These are phyloP conservation scores for Suillus subluteus DNA, from an alignment of 768 basidiomycete species.

Conservation along the genomic window DNA sequence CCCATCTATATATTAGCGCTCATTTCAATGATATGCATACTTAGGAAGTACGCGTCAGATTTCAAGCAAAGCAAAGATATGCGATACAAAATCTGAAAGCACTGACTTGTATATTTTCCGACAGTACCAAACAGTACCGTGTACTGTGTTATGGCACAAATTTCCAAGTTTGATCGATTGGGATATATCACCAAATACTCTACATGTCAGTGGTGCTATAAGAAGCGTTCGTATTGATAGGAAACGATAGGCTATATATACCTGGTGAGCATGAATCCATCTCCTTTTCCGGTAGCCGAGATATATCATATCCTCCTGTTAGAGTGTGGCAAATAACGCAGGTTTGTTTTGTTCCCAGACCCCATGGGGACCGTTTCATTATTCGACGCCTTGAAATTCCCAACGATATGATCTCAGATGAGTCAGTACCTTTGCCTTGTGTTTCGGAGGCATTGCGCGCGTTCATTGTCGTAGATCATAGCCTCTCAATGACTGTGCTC, in stretches of 20 bases:
- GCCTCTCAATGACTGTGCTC: background rate
- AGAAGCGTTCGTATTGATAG: background rate
- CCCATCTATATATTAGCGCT: background rate
- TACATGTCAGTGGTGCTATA: background rate
- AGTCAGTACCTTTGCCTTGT: background rate
- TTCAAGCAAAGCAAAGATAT: background rate
- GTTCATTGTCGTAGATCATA: background rate
- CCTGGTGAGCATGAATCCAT: background rate
- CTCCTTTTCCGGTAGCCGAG: background rate
- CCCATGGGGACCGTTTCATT: background rate
- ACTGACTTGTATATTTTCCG: background rate
- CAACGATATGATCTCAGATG: background rate
- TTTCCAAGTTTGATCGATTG: background rate
- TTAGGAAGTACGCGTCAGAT: background rate
- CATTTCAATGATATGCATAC: background rate
- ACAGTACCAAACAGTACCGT: background rate
- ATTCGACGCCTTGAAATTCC: background rate
- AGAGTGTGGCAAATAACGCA: background rate
- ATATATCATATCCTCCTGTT: background rate
- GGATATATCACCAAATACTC: background rate
- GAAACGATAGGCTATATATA: background rate
- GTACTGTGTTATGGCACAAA: background rate
- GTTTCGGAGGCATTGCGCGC: background rate
- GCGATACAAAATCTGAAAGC: background rate
- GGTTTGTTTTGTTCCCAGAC: background rate